A percentile compares a stretch with the other conserved stretches of the same genome.
phyloP scores from a whole-genome alignment of 1,284 basidiomycete genomes.

The Sphagnurus paluster region DNA sequence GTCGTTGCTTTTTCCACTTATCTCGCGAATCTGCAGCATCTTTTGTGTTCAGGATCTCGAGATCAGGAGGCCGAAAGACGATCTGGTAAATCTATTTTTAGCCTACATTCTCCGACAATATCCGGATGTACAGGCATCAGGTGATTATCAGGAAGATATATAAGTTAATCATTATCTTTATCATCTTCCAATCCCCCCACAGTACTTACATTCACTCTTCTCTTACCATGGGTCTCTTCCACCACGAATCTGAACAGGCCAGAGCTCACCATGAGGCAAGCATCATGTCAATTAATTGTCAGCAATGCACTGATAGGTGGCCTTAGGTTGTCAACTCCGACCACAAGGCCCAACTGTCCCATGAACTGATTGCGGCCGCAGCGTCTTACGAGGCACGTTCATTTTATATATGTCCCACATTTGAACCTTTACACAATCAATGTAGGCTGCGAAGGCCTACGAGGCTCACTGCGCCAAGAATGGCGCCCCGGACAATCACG shows the following conservation, averaged over 20 bases:
- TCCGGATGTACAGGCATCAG: too few relatives aligned
- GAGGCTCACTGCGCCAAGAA: slow-evolving; percentile 47
- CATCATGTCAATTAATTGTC: background rate
- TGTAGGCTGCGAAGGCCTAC: slow-evolving; percentile 57
- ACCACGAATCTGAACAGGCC: slow-evolving; percentile 47
- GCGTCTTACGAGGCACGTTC: slow-evolving; percentile 47
- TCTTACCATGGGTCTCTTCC: slow-evolving; percentile 61
- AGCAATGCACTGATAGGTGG: slow-evolving; percentile 1
- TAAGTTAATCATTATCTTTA: too few relatives aligned
- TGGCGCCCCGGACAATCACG: slow-evolving; percentile 42
- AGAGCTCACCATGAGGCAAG: slow-evolving; percentile 46
- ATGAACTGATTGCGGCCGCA: slow-evolving; percentile 66
- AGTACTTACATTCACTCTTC: slow-evolving; percentile 6
- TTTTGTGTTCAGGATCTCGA: too few relatives aligned
- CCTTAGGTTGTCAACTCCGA: slow-evolving; percentile 45
- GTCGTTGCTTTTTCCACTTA: too few relatives aligned
- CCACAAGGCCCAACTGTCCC: slow-evolving; percentile 58
- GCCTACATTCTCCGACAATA: too few relatives aligned
- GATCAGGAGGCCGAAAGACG: too few relatives aligned
- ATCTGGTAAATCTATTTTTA: too few relatives aligned
- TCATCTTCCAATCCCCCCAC: background rate
- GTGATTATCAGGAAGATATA: too few relatives aligned
- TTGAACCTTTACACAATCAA: background rate
- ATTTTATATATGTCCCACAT: background rate
- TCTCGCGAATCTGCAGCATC: too few relatives aligned